phyloP scores from a whole-genome alignment of 208 protist species.

The Trypanosoma rangeli region DNA sequence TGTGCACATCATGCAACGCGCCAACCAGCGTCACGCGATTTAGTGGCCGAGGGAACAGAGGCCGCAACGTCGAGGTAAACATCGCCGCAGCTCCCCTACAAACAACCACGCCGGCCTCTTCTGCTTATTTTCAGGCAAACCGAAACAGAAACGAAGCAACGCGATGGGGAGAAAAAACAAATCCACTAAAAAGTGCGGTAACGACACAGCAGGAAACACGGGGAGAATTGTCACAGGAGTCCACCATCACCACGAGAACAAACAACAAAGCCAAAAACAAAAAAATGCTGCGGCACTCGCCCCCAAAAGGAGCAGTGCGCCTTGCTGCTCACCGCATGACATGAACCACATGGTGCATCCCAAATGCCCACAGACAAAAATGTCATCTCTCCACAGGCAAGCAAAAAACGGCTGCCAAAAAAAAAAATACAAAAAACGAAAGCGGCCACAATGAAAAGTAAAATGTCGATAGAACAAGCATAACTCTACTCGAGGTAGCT shows the following conservation, averaged over 20 bases:
- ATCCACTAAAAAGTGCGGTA: not conserved
- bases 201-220: not conserved
- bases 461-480: constrained; percentile 12
- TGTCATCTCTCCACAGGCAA: not conserved
- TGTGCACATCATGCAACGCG: constrained; percentile 40
- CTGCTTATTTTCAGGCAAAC: not conserved
- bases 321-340: not conserved
- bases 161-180: not conserved
- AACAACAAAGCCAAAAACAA: not conserved
- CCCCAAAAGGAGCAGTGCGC: not conserved
- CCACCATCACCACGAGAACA: not conserved
- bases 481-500: constrained; percentile 1
- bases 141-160: not conserved
- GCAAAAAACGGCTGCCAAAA: not conserved
- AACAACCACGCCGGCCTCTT: not conserved
- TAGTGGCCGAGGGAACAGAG: constrained; percentile 13
- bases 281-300: not conserved
- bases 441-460: not conserved
- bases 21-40: constrained; percentile 39
- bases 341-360: not conserved
- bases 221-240: not conserved
- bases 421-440: not conserved
- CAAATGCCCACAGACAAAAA: constrained; percentile 4
- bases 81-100: constrained; percentile 1
- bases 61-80: constrained; percentile 13